phyloP scores from a whole-genome alignment of 148 eudicot species.

The Fallopia convolvulus region DNA sequence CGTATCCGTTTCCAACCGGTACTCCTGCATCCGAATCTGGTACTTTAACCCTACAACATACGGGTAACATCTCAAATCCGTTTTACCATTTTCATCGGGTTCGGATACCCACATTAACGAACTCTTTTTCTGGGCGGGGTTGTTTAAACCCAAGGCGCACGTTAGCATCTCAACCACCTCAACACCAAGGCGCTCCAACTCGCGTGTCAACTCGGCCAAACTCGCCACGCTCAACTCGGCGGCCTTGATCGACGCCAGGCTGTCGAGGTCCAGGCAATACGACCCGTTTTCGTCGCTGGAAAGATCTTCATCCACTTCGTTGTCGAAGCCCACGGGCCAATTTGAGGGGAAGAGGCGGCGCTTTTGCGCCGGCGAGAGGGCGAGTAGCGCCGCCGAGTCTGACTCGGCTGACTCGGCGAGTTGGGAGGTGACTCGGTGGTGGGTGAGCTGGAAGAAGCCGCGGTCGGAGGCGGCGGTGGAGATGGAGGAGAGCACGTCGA shows the following conservation, averaged over 20 bases:
- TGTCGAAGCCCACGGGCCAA: constrained; percentile 59
- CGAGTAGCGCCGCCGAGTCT: constrained; percentile 40
- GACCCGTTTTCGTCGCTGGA: constrained; percentile 28
- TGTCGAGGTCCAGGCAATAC: constrained; percentile 38
- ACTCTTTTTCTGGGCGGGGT: constrained; percentile 23
- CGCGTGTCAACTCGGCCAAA: constrained; percentile 40
- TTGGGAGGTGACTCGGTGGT: constrained; percentile 36
- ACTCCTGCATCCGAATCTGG: constrained; percentile 32
- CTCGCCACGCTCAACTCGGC: constrained; percentile 23
- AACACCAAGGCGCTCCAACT: constrained; percentile 56
- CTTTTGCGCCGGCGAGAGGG: constrained; percentile 28
- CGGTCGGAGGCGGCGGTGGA: constrained; percentile 26
- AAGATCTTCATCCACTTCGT: constrained; percentile 11
- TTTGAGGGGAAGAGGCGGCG: constrained; percentile 30
- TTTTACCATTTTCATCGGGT: constrained; percentile 15
- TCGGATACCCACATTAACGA: constrained; percentile 66
- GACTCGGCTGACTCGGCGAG: constrained; percentile 55
- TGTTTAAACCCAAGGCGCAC: constrained; percentile 29
- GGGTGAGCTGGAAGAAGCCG: constrained; percentile 64
- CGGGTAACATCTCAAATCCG: constrained; percentile 40
- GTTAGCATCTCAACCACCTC: constrained; percentile 42
- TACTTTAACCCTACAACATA: constrained; percentile 65
- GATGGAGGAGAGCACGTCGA: constrained; percentile 15
- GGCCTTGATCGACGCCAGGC: constrained; percentile 18
- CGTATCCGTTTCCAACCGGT: constrained; percentile 45